These are phyloP conservation scores for Saccharata proteae DNA, from an alignment of 2,329 filamentous ascomycete species.

Conservation along the genomic window DNA sequence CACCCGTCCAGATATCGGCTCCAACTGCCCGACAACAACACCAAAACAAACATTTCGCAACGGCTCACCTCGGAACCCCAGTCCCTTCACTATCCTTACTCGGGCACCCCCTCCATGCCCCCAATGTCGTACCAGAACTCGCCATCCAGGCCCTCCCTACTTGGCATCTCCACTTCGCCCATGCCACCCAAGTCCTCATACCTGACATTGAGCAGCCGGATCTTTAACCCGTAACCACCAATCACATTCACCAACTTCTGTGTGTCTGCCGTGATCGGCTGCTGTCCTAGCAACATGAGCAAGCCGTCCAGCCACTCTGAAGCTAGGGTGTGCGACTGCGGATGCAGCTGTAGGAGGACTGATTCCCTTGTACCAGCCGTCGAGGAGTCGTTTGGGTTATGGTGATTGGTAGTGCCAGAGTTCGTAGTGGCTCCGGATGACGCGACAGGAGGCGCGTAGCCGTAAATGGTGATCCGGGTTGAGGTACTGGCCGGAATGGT, in stretches of 20 bases:
- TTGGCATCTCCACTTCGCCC: constrained; percentile 67
- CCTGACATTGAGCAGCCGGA: constrained; percentile 79
- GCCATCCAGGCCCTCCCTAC: constrained; percentile 74
- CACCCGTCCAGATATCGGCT: too few relatives aligned
- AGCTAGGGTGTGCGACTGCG: constrained; percentile 66
- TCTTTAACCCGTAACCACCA: constrained; percentile 83
- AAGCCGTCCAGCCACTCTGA: constrained; percentile 96
- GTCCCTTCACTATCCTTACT: too few relatives aligned
- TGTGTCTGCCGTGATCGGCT: constrained; percentile 93
- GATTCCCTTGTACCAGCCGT: constrained; percentile 43
- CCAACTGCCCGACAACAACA: too few relatives aligned
- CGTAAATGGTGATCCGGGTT: constrained; percentile 88
- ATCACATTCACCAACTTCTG: constrained; percentile 79
- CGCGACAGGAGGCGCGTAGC: constrained; percentile 37
- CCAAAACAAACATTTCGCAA: too few relatives aligned
- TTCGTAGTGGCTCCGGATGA: constrained; percentile 10
- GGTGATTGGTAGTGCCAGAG: constrained; percentile 23
- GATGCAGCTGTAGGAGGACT: constrained; percentile 71
- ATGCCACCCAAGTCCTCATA: constrained; percentile 61
- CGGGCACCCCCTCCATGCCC: constrained; percentile 17
- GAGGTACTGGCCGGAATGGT: constrained; percentile 29
- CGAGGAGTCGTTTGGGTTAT: constrained; percentile 6
- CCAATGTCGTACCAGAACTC: constrained; percentile 77
- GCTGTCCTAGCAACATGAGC: constrained; percentile 87
- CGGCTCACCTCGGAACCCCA: too few relatives aligned